Conservation (phyloP, 2,329 filamentous ascomycete species). For the Cytospora chrysosperma region DNA sequence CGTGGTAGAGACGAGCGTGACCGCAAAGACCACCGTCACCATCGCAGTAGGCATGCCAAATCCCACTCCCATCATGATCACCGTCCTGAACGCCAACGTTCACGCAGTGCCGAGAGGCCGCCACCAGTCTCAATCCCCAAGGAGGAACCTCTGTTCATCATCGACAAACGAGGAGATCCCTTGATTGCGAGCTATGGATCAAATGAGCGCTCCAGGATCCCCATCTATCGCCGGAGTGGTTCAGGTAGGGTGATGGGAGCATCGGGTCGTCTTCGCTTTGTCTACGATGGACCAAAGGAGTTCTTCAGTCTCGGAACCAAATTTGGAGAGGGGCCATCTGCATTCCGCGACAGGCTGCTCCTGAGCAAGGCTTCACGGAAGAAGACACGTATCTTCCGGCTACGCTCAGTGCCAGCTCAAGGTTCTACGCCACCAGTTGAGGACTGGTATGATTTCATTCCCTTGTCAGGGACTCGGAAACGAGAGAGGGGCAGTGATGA, state of each 20-base stretch:
- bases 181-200: constrained; percentile 74
- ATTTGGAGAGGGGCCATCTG: constrained; percentile 41
- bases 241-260: constrained; percentile 70
- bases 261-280: constrained; percentile 59
- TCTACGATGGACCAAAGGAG: constrained; percentile 60
- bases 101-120: constrained; percentile 17
- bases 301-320: constrained; percentile 47
- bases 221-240: constrained; percentile 68
- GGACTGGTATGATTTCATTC: constrained; percentile 45
- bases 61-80: constrained; percentile 9
- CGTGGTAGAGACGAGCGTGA: background rate
- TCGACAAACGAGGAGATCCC: constrained; percentile 75
- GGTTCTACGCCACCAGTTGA: constrained; percentile 1
- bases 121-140: background rate
- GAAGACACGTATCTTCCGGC: constrained; percentile 41
- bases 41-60: constrained; percentile 11
- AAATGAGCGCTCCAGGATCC: constrained; percentile 69
- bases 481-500: constrained; percentile 34
- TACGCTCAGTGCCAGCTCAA: constrained; percentile 31
- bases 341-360: constrained; percentile 48
- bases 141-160: constrained; percentile 45
- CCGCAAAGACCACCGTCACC: constrained; percentile 4
- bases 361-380: constrained; percentile 43
- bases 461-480: constrained; percentile 44
- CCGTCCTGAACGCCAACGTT: constrained; percentile 18